Evolutionary conservation across 768 basidiomycete species (phyloP).

Genomic region (Naganishia vaughanmartiniae): DNA sequence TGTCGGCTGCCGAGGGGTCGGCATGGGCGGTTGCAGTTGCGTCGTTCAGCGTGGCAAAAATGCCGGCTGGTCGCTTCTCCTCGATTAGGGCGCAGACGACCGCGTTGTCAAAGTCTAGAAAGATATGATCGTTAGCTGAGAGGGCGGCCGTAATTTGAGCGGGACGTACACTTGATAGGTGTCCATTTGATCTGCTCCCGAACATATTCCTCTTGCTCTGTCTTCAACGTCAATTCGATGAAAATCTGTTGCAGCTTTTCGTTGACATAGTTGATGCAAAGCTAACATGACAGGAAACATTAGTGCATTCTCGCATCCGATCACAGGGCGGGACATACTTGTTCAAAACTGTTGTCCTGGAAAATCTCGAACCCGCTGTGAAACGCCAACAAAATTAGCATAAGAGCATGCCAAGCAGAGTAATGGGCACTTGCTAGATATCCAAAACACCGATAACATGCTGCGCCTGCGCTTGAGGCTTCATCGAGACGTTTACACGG

Average conservation of each 20-base stretch:
- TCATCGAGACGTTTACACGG: constrained; percentile 93
- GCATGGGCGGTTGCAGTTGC: constrained; percentile 99
- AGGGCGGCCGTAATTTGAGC: not conserved
- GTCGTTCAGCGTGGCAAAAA: constrained; percentile 96
- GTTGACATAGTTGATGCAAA: constrained; percentile 99
- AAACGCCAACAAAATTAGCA: not conserved
- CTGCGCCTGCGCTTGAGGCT: constrained; percentile 67
- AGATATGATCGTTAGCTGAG: not conserved
- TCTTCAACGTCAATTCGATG: constrained; percentile 96
- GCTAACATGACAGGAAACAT: constrained; percentile 56
- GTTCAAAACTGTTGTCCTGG: constrained; percentile 52
- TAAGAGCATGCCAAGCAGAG: not conserved
- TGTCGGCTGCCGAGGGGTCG: constrained; percentile 92
- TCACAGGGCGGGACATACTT: not conserved
- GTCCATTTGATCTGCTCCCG: constrained; percentile 99
- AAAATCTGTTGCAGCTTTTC: constrained; percentile 99
- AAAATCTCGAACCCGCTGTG: constrained; percentile 89
- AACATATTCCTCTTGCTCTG: constrained; percentile 98
- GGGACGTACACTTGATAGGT: constrained; percentile 77
- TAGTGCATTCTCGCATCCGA: not conserved
- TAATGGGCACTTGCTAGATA: constrained; percentile 63
- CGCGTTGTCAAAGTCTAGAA: constrained; percentile 52
- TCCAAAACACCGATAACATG: constrained; percentile 94
- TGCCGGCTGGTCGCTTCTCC: constrained; percentile 90
- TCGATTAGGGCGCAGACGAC: constrained; percentile 98